Evolutionary conservation across 208 protist species (phyloP), one percentile per base, ranked within the genome.

Genomic region (Crithidia expoeki): DNA sequence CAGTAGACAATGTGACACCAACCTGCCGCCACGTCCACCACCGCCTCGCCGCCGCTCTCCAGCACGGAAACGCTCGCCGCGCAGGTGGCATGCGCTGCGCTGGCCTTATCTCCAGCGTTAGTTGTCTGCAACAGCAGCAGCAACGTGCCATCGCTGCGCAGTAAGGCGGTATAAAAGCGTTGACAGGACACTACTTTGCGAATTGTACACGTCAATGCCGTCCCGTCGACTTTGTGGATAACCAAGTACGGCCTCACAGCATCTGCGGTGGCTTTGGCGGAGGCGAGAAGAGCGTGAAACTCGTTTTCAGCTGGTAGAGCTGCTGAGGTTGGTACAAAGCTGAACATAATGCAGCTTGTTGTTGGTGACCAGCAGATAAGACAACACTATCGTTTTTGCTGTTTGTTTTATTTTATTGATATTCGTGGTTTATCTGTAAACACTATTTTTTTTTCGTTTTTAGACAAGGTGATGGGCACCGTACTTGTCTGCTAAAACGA

Each of bases 1-100:
- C 88, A 94, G 70, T 88, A 94, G 23, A 91, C 91, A 74, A 96
- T 84, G 74, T 96, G 91, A 11, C 71, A 52, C 30, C 79, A 80
- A 17, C 91, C 91, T 4, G 91, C 84, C 33, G 82, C 87, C 2
- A 96, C 86, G 73, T 96, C 91, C 0, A 72, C 50, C 38, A 94
- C 89, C 49, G 44, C 42, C 59, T 82, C 80, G 27, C 59, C 70
- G 27, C 64, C 84, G 32, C 66, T 77, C 40, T 71, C 72, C 23
- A 77, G 64, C 33, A 69, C 64, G 44, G 59, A 88, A 63, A 69
- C 62, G 49, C 34, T 56, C 57, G 52, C 78, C 47, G 58, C 78
- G 57, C 36, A 65, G 16, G 25, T 34, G 27, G 12, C 34, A 2
- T 25, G 51, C n/a, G 25, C 27, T 6, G 60, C 16, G 19, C 10